Conservation (phyloP, 805 yeast species). For the Sugiyamaella chiloensis region DNA sequence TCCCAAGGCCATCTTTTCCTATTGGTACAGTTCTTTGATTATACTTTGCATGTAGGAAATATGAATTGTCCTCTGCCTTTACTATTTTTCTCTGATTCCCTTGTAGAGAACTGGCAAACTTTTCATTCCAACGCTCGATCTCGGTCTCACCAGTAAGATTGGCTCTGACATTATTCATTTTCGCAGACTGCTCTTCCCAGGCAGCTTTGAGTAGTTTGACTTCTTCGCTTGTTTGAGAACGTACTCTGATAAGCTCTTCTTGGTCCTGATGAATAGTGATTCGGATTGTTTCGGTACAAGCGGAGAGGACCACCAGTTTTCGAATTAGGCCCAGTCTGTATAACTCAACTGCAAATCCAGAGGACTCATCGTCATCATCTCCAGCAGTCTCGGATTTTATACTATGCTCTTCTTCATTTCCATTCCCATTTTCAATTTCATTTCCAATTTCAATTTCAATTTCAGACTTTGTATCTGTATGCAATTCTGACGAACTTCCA, state of each 20-base stretch:
- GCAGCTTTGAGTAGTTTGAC: conserved; percentile 26
- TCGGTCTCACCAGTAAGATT: conserved; percentile 25
- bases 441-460: neutral
- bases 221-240: conserved; percentile 27
- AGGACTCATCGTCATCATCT: conserved; percentile 13
- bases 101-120: conserved; percentile 28
- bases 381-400: neutral
- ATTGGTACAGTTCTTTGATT: conserved; percentile 34
- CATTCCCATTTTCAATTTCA: neutral
- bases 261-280: conserved; percentile 32
- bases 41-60: conserved; percentile 28
- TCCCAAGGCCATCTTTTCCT: conserved; percentile 34
- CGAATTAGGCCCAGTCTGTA: conserved; percentile 29
- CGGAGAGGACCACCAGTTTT: conserved; percentile 28
- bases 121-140: conserved; percentile 26
- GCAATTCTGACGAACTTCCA: neutral
- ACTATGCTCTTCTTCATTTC: neutral
- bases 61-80: conserved; percentile 29
- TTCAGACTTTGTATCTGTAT: neutral
- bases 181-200: conserved; percentile 24
- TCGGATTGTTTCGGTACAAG: conserved; percentile 36
- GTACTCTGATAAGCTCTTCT: conserved; percentile 30
- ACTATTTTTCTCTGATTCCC: conserved; percentile 26
- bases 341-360: conserved; percentile 26
- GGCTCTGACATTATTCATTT: conserved; percentile 24